These are phyloP conservation scores for Oxyria digyna DNA, from an alignment of 148 eudicot species.

Conservation along the genomic window DNA sequence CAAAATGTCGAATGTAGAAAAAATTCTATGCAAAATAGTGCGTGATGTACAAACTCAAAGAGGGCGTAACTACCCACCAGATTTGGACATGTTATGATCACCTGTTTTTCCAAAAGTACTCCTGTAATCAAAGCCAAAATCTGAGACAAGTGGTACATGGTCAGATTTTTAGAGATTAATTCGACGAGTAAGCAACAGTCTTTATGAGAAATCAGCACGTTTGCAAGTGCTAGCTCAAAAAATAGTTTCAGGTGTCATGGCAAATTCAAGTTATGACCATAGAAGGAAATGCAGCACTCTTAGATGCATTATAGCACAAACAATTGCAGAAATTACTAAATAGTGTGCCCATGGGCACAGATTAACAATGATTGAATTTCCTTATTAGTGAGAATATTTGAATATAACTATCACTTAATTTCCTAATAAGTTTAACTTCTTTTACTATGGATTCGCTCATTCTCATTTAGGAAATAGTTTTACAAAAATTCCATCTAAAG, in stretches of 20 bases:
- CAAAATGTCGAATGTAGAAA: background rate
- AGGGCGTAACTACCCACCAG: constrained; percentile 31
- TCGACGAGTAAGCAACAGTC: background rate
- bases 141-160: constrained; percentile 27
- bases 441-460: too few relatives aligned
- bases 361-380: too few relatives aligned
- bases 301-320: background rate
- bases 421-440: too few relatives aligned
- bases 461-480: too few relatives aligned
- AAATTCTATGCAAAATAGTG: background rate
- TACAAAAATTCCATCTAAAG: too few relatives aligned
- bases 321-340: background rate
- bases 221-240: background rate
- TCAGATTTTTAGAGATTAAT: background rate
- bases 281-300: background rate
- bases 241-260: background rate
- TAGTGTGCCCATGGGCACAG: too few relatives aligned
- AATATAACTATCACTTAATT: too few relatives aligned
- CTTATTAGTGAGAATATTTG: too few relatives aligned
- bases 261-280: background rate
- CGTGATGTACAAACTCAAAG: background rate
- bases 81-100: constrained; percentile 63
- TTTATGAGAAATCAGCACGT: background rate
- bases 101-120: constrained; percentile 90
- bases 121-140: constrained; percentile 65